Evolutionary conservation across 1,139 yeast genomes (phyloP), one percentile per base, ranked within the genome.

Genomic region (Groenewaldozyma sp.): DNA sequence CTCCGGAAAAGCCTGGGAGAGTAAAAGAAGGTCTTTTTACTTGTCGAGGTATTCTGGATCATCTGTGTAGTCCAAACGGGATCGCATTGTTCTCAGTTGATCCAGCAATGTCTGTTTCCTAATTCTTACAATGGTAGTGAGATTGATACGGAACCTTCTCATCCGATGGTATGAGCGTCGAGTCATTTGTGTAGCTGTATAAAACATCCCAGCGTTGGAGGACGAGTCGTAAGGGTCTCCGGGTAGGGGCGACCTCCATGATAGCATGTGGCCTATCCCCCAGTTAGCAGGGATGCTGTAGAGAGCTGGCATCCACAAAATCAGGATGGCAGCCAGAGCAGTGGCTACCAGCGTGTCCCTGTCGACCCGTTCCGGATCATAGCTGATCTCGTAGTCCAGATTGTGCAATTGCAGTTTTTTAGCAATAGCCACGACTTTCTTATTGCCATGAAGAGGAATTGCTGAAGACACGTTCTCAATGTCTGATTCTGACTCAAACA

Each of bases 301-400:
- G 19, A 28, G 14, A 17, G 31, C 28, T 5, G 39, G 39, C 17
- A 32, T 27, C 49, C 51, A 47, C 21, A 40, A 47, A 10, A 45
- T 45, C 48, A 47, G 36, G 24, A 47, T 45, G n/a, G 49, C 43
- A n/a, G 45, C 43, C 27, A 45, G 42, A n/a, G 45, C 45, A 20
- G 50, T 45, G 1, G 50, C 35, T 20, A 47, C 36, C 11, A 47
- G 37, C 7, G 47, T 36, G 21, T 46, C 51, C 3, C 41, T 43
- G 37, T 45, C 48, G 19, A 47, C 34, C 2, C 32, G 35, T 6
- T 40, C 13, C 3, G 41, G 24, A 32, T 46, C 50, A 29, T 43
- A 47, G 22, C 37, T 29, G n/a, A 48, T 36, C 22, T 45, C 45
- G 22, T 46, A 48, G 36, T 47, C 47, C 27, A 46, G 39, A 19